Evolutionary conservation across 164 flowering plant species (phyloP).

Genomic region (Macadamia tetraphylla): DNA sequence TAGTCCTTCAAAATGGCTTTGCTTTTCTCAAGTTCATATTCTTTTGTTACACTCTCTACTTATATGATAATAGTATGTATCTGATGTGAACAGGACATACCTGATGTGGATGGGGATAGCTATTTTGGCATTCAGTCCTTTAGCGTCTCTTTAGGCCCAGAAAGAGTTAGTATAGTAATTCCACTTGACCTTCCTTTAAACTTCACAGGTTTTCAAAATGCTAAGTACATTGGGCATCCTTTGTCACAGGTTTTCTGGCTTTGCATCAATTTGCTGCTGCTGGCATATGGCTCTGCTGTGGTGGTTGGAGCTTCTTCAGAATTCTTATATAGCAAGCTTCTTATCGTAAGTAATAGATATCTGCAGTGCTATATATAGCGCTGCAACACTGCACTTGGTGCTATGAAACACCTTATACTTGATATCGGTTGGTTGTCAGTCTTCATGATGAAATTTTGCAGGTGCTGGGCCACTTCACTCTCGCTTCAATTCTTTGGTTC

Average conservation of each 20-base stretch:
- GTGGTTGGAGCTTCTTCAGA: slow-evolving; percentile 37
- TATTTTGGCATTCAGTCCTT: slow-evolving; percentile 48
- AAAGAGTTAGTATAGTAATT: slow-evolving; percentile 24
- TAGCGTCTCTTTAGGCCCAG: slow-evolving; percentile 39
- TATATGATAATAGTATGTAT: neutral
- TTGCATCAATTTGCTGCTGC: slow-evolving; percentile 34
- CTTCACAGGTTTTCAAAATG: too few species aligned
- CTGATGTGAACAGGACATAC: slow-evolving; percentile 39
- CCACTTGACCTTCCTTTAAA: neutral
- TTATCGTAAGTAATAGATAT: slow-evolving; percentile 27
- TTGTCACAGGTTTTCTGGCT: slow-evolving; percentile 46
- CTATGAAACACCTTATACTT: neutral
- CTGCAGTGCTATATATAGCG: neutral
- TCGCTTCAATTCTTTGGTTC: slow-evolving; percentile 34
- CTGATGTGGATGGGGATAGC: slow-evolving; percentile 55
- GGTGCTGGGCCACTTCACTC: slow-evolving; percentile 36
- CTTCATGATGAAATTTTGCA: slow-evolving; percentile 1
- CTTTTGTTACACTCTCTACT: neutral
- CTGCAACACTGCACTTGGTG: too few species aligned
- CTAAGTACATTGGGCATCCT: neutral
- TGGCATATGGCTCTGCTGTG: slow-evolving; percentile 43
- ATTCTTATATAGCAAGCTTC: slow-evolving; percentile 24
- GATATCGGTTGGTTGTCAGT: neutral
- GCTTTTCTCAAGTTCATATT: neutral
- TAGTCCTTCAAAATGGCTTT: too few species aligned